phyloP scores from a whole-genome alignment of 1,284 basidiomycete genomes.

The Malassezia sympodialis region DNA sequence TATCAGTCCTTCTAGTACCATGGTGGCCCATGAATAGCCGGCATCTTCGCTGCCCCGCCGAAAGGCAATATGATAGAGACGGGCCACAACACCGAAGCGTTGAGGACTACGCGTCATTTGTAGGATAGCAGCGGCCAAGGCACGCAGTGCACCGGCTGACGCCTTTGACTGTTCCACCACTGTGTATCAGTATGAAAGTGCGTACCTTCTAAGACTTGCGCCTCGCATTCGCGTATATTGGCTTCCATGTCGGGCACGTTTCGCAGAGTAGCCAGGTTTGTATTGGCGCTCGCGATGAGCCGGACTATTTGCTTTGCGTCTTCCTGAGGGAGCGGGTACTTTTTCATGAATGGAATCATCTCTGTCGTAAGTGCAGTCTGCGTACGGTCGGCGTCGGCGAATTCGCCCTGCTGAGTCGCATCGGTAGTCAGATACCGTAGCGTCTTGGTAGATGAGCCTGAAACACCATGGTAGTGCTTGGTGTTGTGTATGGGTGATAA shows the following conservation, averaged over 20 bases:
- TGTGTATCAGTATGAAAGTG: not conserved
- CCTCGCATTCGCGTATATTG: not conserved
- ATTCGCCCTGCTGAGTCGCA: not conserved
- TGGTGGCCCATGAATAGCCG: slow-evolving; percentile 34
- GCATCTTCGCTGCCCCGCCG: slow-evolving; percentile 26
- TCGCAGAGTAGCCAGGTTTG: not conserved
- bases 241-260: not conserved
- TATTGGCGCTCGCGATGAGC: not conserved
- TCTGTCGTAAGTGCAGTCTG: not conserved
- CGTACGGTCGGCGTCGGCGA: not conserved
- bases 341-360: slow-evolving; percentile 4
- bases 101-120: slow-evolving; percentile 1
- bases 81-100: not conserved
- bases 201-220: slow-evolving; percentile 4
- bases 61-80: slow-evolving; percentile 5
- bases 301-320: not conserved
- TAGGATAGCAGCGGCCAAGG: slow-evolving; percentile 6
- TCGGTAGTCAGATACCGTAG: not conserved
- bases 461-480: not conserved
- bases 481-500: not conserved
- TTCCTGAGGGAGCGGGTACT: slow-evolving; percentile 5
- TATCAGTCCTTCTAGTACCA: slow-evolving; percentile 29
- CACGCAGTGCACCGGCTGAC: not conserved
- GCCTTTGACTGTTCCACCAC: not conserved
- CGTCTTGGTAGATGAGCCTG: not conserved